Percentiles rank a stretch among this genome's conserved stretches.
These are phyloP conservation scores for Olyra latifolia DNA, from an alignment of 176 grass and related monocot genomes.

Conservation along the genomic window DNA sequence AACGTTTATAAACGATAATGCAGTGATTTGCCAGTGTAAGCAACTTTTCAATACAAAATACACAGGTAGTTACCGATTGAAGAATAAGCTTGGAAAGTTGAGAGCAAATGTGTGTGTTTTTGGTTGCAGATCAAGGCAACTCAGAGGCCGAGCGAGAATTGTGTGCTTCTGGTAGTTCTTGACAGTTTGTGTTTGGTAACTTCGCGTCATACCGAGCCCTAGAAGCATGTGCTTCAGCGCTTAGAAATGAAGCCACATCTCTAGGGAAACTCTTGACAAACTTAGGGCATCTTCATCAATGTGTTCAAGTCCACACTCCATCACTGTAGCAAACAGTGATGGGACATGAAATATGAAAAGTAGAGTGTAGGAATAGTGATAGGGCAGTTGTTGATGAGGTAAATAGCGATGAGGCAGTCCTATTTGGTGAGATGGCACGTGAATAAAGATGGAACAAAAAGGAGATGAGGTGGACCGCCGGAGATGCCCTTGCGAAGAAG, in stretches of 20 bases:
- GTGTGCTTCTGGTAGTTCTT: not conserved
- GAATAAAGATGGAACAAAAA: no score
- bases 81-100: not conserved
- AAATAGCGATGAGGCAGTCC: no score
- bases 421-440: no score
- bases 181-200: not conserved
- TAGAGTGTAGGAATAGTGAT: no score
- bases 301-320: no score
- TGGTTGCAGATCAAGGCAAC: not conserved
- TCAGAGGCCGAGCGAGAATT: not conserved
- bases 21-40: not conserved
- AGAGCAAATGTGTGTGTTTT: not conserved
- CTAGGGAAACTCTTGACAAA: not conserved
- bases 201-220: not conserved
- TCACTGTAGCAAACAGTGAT: no score
- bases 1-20: not conserved
- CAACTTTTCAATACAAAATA: not conserved
- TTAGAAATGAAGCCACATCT: not conserved
- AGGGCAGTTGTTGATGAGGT: no score
- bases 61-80: not conserved
- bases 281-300: no score
- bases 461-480: no score
- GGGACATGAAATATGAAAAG: no score
- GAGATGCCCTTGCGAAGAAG: no score
- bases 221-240: not conserved